Percentiles rank a stretch among this genome's conserved stretches.
Conservation (phyloP, 768 basidiomycete species). For the Russula ochroleuca region DNA sequence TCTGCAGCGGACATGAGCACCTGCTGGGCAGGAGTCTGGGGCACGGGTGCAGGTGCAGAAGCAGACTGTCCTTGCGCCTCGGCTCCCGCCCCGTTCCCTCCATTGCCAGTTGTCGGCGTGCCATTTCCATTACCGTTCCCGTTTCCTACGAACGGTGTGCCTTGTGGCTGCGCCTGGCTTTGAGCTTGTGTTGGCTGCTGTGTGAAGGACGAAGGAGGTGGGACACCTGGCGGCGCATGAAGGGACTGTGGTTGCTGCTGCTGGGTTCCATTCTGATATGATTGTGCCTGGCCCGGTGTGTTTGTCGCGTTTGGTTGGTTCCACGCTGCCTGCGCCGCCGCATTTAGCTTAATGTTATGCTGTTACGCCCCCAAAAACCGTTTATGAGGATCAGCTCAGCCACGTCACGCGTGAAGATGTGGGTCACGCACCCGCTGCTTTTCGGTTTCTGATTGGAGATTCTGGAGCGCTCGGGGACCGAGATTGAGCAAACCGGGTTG, state of each 20-base stretch:
- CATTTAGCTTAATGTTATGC: constrained; percentile 58
- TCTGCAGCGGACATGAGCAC: constrained; percentile 29
- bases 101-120: constrained; percentile 12
- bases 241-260: constrained; percentile 44
- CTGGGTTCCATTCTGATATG: constrained; percentile 47
- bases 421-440: constrained; percentile 59
- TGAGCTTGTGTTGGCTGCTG: constrained; percentile 36
- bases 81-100: constrained; percentile 28
- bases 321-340: constrained; percentile 61
- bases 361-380: neutral
- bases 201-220: constrained; percentile 38
- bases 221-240: constrained; percentile 50
- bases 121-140: constrained; percentile 26
- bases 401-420: constrained; percentile 14
- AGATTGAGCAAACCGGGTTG: constrained; percentile 66
- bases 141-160: constrained; percentile 23
- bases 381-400: constrained; percentile 14
- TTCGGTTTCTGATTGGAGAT: constrained; percentile 59
- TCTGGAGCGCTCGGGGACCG: constrained; percentile 37
- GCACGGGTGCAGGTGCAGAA: constrained; percentile 36
- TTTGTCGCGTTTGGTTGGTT: constrained; percentile 52
- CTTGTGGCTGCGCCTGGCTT: constrained; percentile 17
- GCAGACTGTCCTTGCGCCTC: constrained; percentile 25
- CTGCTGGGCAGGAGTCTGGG: constrained; percentile 30
- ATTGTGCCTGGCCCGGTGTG: constrained; percentile 30